These are phyloP conservation scores for Abrus pulchellus DNA, from an alignment of 306 rosid genomes.

Conservation along the genomic window DNA sequence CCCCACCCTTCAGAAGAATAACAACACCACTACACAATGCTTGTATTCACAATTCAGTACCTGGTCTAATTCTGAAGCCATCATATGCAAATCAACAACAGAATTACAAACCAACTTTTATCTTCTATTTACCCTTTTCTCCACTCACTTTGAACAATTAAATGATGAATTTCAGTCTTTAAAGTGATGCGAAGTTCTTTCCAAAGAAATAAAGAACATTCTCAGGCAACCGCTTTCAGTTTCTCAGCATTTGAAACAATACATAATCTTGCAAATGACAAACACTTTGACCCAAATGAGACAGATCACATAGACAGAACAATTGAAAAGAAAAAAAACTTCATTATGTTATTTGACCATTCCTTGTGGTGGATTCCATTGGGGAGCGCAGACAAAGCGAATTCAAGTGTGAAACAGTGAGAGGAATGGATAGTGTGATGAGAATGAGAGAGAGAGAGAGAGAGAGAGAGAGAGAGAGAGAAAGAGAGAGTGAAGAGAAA, in stretches of 20 bases:
- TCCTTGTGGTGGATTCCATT: constrained; percentile 31
- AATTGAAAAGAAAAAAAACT: neutral
- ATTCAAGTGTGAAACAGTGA: constrained; percentile 34
- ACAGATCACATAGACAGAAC: neutral
- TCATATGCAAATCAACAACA: constrained; percentile 29
- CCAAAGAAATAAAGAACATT: constrained; percentile 5
- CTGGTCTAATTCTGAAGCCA: neutral
- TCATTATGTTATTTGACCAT: neutral
- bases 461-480: too few relatives aligned
- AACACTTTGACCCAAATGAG: constrained; percentile 22
- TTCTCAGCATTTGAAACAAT: constrained; percentile 19
- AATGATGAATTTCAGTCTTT: neutral
- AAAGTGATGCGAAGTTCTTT: neutral
- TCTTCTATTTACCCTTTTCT: neutral
- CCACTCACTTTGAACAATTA: constrained; percentile 9
- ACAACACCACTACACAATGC: neutral
- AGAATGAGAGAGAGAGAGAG: neutral
- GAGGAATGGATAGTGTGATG: neutral
- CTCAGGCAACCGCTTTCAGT: constrained; percentile 7
- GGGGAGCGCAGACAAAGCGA: constrained; percentile 37
- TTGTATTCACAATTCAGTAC: neutral
- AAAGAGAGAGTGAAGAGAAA: constrained; percentile 14
- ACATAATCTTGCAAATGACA: constrained; percentile 16
- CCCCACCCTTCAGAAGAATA: too few relatives aligned
- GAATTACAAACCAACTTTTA: constrained; percentile 7